Percentiles rank a stretch among this genome's conserved stretches.
Evolutionary conservation across 768 basidiomycete species (phyloP).

Genomic region (Naganishia vaughanmartiniae): DNA sequence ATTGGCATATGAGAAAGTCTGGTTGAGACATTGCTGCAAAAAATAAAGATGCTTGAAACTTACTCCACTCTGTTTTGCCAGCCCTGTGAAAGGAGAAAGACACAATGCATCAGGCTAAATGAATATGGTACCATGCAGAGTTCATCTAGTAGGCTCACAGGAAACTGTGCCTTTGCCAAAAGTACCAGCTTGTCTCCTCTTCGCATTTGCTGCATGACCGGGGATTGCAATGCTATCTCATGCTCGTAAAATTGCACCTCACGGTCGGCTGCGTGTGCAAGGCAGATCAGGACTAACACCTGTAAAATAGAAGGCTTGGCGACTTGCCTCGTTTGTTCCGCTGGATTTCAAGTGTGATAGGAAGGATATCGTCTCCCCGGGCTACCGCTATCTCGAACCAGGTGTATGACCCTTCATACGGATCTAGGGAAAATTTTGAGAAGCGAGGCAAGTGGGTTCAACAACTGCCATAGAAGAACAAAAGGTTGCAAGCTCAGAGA

Average conservation of each 20-base stretch:
- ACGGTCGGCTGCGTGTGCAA: neutral
- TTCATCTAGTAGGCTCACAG: neutral
- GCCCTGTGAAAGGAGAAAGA: neutral
- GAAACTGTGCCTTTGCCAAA: conserved; percentile 23
- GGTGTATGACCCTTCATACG: conserved; percentile 31
- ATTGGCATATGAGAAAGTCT: neutral
- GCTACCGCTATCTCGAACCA: conserved; percentile 31
- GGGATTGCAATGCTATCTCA: conserved; percentile 1
- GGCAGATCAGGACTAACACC: neutral
- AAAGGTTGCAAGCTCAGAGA: neutral
- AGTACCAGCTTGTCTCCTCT: conserved; percentile 17
- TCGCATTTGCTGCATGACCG: conserved; percentile 18
- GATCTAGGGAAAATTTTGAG: neutral
- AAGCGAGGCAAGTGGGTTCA: neutral
- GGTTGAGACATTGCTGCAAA: neutral
- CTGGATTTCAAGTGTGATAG: conserved; percentile 21
- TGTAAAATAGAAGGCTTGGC: neutral
- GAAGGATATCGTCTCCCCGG: neutral
- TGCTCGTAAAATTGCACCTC: conserved; percentile 14
- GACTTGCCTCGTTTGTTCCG: conserved; percentile 21
- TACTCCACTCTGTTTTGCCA: conserved; percentile 19
- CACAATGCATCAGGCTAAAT: neutral
- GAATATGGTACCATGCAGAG: neutral
- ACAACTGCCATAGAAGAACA: neutral
- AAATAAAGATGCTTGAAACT: neutral